These are phyloP conservation scores for Fusarium graminum DNA, from an alignment of 2,329 filamentous ascomycete genomes.

Conservation along the genomic window DNA sequence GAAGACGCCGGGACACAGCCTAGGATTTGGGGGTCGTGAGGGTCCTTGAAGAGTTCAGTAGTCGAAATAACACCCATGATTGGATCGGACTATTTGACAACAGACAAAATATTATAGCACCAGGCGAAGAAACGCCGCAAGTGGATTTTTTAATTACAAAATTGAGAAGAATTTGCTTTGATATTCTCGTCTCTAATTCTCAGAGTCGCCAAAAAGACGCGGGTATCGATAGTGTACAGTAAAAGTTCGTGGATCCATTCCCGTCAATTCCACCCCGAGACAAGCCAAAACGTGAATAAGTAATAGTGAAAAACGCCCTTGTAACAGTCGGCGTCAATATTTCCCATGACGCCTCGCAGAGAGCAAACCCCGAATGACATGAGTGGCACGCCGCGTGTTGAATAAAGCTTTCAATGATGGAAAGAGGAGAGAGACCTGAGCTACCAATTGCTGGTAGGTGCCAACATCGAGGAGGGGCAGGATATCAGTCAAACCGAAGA, in stretches of 20 bases:
- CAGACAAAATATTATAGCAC: neutral
- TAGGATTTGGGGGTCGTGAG: slow-evolving; percentile 14
- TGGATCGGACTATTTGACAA: slow-evolving; percentile 12
- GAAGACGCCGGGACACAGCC: slow-evolving; percentile 27
- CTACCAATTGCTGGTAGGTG: slow-evolving; percentile 9
- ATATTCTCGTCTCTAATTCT: slow-evolving; percentile 27
- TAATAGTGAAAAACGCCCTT: slow-evolving; percentile 13
- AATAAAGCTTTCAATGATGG: slow-evolving; percentile 6
- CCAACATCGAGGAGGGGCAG: slow-evolving; percentile 21
- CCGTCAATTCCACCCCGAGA: slow-evolving; percentile 16
- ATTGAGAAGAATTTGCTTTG: slow-evolving; percentile 6
- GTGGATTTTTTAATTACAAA: slow-evolving; percentile 4
- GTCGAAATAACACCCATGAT: slow-evolving; percentile 15
- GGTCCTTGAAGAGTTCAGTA: slow-evolving; percentile 21
- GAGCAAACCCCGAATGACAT: neutral
- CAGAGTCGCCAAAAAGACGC: slow-evolving; percentile 24
- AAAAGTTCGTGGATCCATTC: slow-evolving; percentile 21
- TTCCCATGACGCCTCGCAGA: slow-evolving; percentile 28
- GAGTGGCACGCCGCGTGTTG: neutral
- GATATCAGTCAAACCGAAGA: slow-evolving; percentile 37
- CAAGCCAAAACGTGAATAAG: slow-evolving; percentile 29
- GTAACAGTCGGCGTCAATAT: slow-evolving; percentile 26
- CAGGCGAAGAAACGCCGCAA: slow-evolving; percentile 19
- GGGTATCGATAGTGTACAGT: slow-evolving; percentile 43
- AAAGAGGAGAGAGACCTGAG: slow-evolving; percentile 4